Percentiles rank a stretch among this genome's conserved stretches.
These are phyloP conservation scores for Nannizzia gypsea DNA, from an alignment of 2,329 filamentous ascomycete species.

Conservation along the genomic window DNA sequence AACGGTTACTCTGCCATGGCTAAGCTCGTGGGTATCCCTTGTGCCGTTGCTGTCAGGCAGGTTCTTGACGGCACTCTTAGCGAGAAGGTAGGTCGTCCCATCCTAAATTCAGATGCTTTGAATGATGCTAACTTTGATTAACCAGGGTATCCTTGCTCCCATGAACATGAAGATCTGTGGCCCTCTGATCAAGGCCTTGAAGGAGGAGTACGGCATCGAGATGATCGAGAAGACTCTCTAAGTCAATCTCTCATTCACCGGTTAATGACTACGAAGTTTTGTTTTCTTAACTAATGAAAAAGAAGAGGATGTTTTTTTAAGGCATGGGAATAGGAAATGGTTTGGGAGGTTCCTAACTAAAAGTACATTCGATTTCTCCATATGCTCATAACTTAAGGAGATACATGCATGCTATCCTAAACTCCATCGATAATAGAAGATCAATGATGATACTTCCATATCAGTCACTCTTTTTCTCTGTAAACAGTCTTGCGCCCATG, in stretches of 20 bases:
- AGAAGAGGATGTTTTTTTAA: neutral
- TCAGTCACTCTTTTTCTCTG: neutral
- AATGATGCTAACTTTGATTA: slow-evolving; percentile 4
- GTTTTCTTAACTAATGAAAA: neutral
- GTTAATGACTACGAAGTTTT: neutral
- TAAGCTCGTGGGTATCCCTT: slow-evolving; percentile 65
- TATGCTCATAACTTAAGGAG: neutral
- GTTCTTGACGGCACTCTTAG: slow-evolving; percentile 63
- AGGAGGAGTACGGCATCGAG: slow-evolving; percentile 63
- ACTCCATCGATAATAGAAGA: neutral
- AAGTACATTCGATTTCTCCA: neutral
- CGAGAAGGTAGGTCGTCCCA: slow-evolving; percentile 40
- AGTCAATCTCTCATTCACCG: slow-evolving; percentile 8
- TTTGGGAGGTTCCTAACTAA: neutral
- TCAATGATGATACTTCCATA: neutral
- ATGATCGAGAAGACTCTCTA: slow-evolving; percentile 54
- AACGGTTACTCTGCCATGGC: slow-evolving; percentile 76
- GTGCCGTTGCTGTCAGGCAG: slow-evolving; percentile 63
- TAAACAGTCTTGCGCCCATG: neutral
- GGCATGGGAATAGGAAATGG: neutral
- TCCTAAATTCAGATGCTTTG: neutral
- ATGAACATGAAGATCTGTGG: slow-evolving; percentile 60
- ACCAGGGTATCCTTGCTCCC: slow-evolving; percentile 58
- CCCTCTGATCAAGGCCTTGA: slow-evolving; percentile 64
- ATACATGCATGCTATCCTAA: neutral